phyloP scores from a whole-genome alignment of 805 yeast genomes.

The Zygotorulaspora chibaensis region DNA sequence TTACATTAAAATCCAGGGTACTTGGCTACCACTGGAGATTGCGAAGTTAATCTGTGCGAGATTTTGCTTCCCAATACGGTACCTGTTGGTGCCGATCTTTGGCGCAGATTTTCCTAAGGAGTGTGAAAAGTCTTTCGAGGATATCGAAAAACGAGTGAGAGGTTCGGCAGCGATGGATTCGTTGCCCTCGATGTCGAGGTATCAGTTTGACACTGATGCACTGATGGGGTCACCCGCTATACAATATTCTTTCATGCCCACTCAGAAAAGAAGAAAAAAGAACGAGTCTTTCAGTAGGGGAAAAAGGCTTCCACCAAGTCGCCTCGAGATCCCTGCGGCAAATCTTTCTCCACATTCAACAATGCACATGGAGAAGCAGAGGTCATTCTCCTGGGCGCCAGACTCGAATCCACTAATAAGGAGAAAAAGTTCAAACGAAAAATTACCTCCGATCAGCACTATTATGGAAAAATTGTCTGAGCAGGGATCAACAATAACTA shows the following conservation, averaged over 20 bases:
- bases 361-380: background rate
- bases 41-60: conserved; percentile 65
- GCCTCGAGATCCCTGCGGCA: background rate
- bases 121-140: conserved; percentile 26
- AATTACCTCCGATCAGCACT: conserved; percentile 19
- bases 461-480: conserved; percentile 13
- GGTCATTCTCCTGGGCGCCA: conserved; percentile 9
- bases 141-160: conserved; percentile 4
- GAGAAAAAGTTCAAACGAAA: conserved; percentile 4
- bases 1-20: conserved; percentile 86
- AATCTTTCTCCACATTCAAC: background rate
- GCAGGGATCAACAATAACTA: conserved; percentile 4
- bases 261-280: background rate
- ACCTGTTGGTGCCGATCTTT: conserved; percentile 71
- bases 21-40: conserved; percentile 77
- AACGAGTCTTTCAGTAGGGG: background rate
- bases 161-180: background rate
- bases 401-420: conserved; percentile 5
- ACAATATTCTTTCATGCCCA: background rate
- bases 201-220: background rate
- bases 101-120: conserved; percentile 54
- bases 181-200: background rate
- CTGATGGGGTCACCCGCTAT: background rate
- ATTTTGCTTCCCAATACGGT: conserved; percentile 75
- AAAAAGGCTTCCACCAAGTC: background rate